phyloP scores from a whole-genome alignment of 2,329 filamentous ascomycete species.

The Kalaharituber pfeilii region DNA sequence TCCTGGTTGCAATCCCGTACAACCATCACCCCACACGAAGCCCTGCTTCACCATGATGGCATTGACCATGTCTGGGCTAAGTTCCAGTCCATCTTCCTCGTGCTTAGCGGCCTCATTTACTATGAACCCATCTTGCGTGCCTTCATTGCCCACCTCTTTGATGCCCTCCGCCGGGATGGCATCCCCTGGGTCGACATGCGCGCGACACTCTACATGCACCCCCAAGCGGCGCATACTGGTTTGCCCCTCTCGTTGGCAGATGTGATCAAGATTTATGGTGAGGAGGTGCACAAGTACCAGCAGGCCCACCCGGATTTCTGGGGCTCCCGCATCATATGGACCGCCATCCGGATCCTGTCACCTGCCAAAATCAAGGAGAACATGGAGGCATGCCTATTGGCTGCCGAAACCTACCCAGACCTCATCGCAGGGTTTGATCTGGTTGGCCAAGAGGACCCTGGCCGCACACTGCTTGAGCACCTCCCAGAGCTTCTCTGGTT shows the following conservation, averaged over 20 bases:
- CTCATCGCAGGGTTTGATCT: slow-evolving; percentile 77
- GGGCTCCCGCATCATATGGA: slow-evolving; percentile 76
- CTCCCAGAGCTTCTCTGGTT: slow-evolving; percentile 88
- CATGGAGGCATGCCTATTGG: slow-evolving; percentile 75
- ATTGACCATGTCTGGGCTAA: slow-evolving; percentile 72
- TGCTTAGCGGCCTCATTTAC: slow-evolving; percentile 57
- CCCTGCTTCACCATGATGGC: slow-evolving; percentile 63
- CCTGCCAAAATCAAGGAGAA: slow-evolving; percentile 52
- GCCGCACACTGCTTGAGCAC: slow-evolving; percentile 56
- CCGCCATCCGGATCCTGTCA: slow-evolving; percentile 46
- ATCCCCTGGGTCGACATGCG: slow-evolving; percentile 72
- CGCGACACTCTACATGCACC: slow-evolving; percentile 55
- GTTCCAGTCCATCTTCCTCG: slow-evolving; percentile 56
- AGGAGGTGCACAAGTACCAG: slow-evolving; percentile 63
- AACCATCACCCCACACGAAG: slow-evolving; percentile 54
- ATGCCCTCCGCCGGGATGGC: slow-evolving; percentile 58
- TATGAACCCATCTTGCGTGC: slow-evolving; percentile 79
- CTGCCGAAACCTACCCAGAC: slow-evolving; percentile 62
- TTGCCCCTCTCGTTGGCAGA: slow-evolving; percentile 29
- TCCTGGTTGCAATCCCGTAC: slow-evolving; percentile 59
- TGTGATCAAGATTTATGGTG: slow-evolving; percentile 55
- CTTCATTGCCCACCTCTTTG: slow-evolving; percentile 56
- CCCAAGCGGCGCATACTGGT: slow-evolving; percentile 32
- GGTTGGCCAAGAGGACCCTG: slow-evolving; percentile 71
- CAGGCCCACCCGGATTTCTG: slow-evolving; percentile 42